phyloP scores from a whole-genome alignment of 768 basidiomycete species.

The Cyclocybe aegerita region DNA sequence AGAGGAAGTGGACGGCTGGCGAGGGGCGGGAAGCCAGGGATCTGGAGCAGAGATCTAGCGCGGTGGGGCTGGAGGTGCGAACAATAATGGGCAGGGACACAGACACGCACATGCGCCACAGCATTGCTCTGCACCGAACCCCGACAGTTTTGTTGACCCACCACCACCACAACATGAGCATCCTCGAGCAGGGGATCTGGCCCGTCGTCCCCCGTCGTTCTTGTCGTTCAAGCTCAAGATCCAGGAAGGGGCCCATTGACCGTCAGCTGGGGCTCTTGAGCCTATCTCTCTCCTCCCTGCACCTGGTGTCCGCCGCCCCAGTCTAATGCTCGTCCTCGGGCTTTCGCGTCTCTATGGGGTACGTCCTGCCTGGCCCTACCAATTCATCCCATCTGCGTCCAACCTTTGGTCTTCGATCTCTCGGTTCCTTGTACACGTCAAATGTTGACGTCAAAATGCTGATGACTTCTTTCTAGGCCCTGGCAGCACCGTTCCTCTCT shows the following conservation, averaged over 20 bases:
- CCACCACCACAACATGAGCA: neutral
- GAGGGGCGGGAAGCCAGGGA: neutral
- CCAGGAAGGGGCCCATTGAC: conserved; percentile 22
- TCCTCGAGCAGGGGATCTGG: neutral
- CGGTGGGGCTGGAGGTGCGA: neutral
- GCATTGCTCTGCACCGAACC: neutral
- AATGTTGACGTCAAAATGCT: too few relatives aligned
- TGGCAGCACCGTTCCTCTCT: too few relatives aligned
- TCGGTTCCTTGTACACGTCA: too few relatives aligned
- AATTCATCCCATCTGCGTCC: too few relatives aligned
- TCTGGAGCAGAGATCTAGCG: too few relatives aligned
- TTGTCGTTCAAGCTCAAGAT: conserved; percentile 19
- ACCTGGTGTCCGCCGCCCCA: too few relatives aligned
- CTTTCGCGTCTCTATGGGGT: too few relatives aligned
- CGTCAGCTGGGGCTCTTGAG: conserved; percentile 13
- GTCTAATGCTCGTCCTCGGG: too few relatives aligned
- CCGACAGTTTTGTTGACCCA: neutral
- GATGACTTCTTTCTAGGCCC: too few relatives aligned
- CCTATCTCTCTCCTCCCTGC: too few relatives aligned
- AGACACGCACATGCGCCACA: neutral
- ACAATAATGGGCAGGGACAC: neutral
- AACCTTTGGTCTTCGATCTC: too few relatives aligned
- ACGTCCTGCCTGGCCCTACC: too few relatives aligned
- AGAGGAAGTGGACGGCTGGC: conserved; percentile 11
- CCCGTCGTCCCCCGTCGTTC: conserved; percentile 5